These are phyloP conservation scores for Talaromyces sp. DNA, from an alignment of 2,329 filamentous ascomycete species.

Conservation along the genomic window DNA sequence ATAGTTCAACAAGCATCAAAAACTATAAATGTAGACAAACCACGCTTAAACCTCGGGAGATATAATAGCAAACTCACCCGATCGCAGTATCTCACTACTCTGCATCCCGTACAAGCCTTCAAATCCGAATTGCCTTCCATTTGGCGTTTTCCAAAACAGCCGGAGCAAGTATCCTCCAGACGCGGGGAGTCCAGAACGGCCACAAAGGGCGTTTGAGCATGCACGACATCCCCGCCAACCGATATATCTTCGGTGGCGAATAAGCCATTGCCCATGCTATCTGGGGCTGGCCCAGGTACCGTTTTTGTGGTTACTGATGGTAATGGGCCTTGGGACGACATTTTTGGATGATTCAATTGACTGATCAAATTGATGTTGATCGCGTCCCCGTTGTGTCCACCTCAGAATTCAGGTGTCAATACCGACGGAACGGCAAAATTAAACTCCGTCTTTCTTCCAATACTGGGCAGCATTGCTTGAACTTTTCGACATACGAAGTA, in stretches of 20 bases:
- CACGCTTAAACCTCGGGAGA: too few relatives aligned
- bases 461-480: too few relatives aligned
- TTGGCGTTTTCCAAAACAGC: conserved; percentile 54
- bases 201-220: conserved; percentile 55
- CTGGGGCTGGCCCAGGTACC: conserved; percentile 24
- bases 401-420: not conserved
- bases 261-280: conserved; percentile 55
- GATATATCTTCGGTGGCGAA: conserved; percentile 56
- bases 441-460: too few relatives aligned
- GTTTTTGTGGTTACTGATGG: conserved; percentile 29
- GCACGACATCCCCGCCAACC: conserved; percentile 53
- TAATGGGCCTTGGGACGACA: conserved; percentile 20
- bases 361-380: not conserved
- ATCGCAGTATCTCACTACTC: conserved; percentile 61
- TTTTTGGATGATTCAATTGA: not conserved
- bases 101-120: conserved; percentile 62
- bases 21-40: too few relatives aligned
- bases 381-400: too few relatives aligned
- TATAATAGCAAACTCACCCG: conserved; percentile 53
- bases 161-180: conserved; percentile 59
- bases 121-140: conserved; percentile 36
- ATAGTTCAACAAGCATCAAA: too few relatives aligned
- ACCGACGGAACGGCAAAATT: not conserved
- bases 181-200: conserved; percentile 56
- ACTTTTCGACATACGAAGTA: too few relatives aligned